Base-by-base conservation (phyloP, 2,329 filamentous ascomycete genomes). In the Pseudogymnoascus pannorum region DNA sequence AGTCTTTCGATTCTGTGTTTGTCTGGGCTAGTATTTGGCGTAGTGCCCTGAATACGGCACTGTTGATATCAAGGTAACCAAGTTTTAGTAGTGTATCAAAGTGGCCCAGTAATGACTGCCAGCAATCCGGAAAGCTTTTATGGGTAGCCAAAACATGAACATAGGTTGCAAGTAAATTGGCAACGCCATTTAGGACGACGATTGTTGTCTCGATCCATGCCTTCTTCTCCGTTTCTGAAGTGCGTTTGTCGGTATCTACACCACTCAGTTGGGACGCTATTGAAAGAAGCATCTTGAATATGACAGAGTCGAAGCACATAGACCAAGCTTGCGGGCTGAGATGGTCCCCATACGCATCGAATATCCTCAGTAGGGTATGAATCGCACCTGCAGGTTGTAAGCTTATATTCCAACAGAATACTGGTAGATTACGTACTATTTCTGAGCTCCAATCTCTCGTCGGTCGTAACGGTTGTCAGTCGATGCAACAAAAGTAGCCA, bases 321-420 rank as follows among this genome's bases (percentile, higher is more conserved):
- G 87, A 87, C 92, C 92, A 97, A 0, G 89, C 87, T 69, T 88
- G 84, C 0, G 90, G 81, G 40, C 83, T 87, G 4, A 97, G 79
- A 60, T 88, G 87, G 66, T 92, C 88, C 9, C 91, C 91, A 65
- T 95, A 95, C 1, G 91, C 92, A 72, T 96, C 92, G 65, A 97
- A 92, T 18, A 97, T 96, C 51, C 92, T 85, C 61, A 97, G 81
- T 3, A 97, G 77, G 0, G 93, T 97, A 72, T 97, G 93, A 20
- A 97, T 89, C 1, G 92, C 91, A 64, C 84, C 85, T 80, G 70
- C 16, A 68, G 72, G 64, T 78, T 60, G 64, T 68, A 64, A 78
- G 75, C n/a, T 71, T 9, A 16, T 57, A 57, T 68, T 70, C 74
- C 57, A 79, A 75, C 58, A 74, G 59, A 20, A 72, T 63, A 71